Base-by-base conservation (phyloP, 176 grass and related monocot species). In the Tillandsia fasciculata region DNA sequence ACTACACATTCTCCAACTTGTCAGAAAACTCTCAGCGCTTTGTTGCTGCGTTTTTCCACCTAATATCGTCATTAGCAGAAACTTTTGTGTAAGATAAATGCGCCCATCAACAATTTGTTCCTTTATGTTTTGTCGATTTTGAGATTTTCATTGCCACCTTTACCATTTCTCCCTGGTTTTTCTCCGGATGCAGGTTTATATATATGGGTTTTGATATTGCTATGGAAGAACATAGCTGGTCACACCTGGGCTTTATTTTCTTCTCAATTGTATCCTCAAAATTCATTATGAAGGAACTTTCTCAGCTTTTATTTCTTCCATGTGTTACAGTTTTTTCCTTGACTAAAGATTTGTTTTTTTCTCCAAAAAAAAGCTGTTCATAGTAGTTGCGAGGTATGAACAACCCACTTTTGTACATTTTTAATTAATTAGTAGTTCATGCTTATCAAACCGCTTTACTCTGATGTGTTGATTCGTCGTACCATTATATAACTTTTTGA, bases 131-230 rank as follows among this genome's bases (percentile, higher is more conserved):
- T 14, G 12, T 63, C 7, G 4, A 63, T 50, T 22, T 53, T 33
- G 23, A 42, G 67, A 82, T 71, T 12, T 67, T 20, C 26, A 71
- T 58, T 27, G 22, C 49, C 14, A 22, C 54, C 54, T 73, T 76
- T 2, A 28, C 10, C 75, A 26, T 42, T 78, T 52, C 13, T 77
- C 18, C 85, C 1, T 71, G 56, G 47, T 10, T 68, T 75, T 73
- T 80, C 33, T 64, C 75, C 82, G 14, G 24, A 50, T 81, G 70
- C 79, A 96, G 94, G 72, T 99, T 99, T 84, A 99, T 99, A 83
- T 99, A 99, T 73, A 99, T 99, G 94, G 94, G 94, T 54, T 99
- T 99, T 70, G 94, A 99, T 81, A 99, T 99, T 88, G 94, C 87
- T 51, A 93, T 99, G 87, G 94, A 99, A 89, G 82, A 99, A 71